Base-by-base conservation (phyloP, 352 stramenopile genomes). In the Peronospora tabacina region DNA sequence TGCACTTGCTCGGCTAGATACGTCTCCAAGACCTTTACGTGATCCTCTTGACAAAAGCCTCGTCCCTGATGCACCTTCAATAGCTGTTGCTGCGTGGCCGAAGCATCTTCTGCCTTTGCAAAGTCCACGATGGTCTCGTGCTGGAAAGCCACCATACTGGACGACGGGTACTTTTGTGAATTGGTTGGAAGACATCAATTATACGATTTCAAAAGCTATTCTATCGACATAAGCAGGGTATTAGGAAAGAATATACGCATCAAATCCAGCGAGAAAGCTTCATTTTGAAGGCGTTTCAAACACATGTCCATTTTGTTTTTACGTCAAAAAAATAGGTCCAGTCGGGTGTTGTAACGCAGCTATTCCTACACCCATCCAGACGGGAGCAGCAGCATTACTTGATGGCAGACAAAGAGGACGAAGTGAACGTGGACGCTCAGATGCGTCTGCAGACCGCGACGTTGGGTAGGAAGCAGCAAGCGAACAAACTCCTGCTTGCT, bases 1-100 rank as follows among this genome's bases (percentile, higher is more conserved):
- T 66, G 30, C 53, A 91, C 46, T 74, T 94, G 80, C 68, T 94
- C 82, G 29, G 63, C 64, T 40, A 91, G 47, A 63, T 90, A 91
- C 51, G 53, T 55, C 57, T 89, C 80, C 37, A 93, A 58, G 22
- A 75, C 49, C 28, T 57, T 49, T 39, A 88, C 63, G 20, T 66
- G 61, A 16, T 45, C 62, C 47, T 71, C 45, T 40, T 85, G 66
- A 42, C 75, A 89, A 44, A 79, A 71, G 37, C 51, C 54, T 20
- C 57, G 63, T 55, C 63, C 68, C 29, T 82, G 61, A 45, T 76
- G 70, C 39, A 70, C 61, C 22, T 34, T 40, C 38, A 71, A 61
- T 41, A 90, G 64, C 69, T 75, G 52, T 64, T 83, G 68, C 66
- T 90, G 79, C 38, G 70, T 75, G 36, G 69, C 61, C 26, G 62